These are phyloP conservation scores for Pyrenophora seminiperda DNA, from an alignment of 2,329 filamentous ascomycete genomes.

Conservation along the genomic window DNA sequence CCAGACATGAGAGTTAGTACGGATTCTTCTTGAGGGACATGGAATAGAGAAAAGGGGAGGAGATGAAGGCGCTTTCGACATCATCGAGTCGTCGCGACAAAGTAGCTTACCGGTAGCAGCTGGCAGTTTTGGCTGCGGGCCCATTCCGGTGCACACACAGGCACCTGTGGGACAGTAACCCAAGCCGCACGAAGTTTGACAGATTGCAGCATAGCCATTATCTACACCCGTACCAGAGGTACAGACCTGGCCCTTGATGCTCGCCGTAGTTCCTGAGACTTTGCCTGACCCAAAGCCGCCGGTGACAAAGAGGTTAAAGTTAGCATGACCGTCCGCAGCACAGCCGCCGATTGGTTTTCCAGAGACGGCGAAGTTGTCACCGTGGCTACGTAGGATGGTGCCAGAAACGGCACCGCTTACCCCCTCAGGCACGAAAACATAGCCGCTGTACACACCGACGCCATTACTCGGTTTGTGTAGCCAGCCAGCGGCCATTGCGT, in stretches of 20 bases:
- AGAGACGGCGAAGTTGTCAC: neutral
- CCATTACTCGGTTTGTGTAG: neutral
- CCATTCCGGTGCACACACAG: neutral
- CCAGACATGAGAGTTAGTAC: too few species aligned
- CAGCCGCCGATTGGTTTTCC: neutral
- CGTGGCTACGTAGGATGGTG: neutral
- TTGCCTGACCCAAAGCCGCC: neutral
- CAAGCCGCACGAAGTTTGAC: neutral
- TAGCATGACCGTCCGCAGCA: neutral
- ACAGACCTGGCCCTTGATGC: neutral
- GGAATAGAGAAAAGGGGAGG: too few species aligned
- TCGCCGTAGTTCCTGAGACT: neutral
- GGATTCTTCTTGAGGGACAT: too few species aligned
- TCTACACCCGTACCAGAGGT: neutral
- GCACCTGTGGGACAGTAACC: neutral
- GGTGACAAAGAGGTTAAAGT: neutral
- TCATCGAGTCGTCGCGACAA: neutral
- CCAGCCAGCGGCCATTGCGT: neutral
- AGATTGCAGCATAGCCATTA: neutral
- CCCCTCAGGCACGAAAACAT: neutral
- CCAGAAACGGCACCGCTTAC: neutral
- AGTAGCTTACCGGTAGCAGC: neutral
- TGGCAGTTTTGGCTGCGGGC: neutral
- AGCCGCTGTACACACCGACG: neutral
- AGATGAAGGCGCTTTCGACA: neutral